Percentiles rank a stretch among this genome's conserved stretches.
phyloP scores from a whole-genome alignment of 2,329 filamentous ascomycete species.

The Fusarium sp. region DNA sequence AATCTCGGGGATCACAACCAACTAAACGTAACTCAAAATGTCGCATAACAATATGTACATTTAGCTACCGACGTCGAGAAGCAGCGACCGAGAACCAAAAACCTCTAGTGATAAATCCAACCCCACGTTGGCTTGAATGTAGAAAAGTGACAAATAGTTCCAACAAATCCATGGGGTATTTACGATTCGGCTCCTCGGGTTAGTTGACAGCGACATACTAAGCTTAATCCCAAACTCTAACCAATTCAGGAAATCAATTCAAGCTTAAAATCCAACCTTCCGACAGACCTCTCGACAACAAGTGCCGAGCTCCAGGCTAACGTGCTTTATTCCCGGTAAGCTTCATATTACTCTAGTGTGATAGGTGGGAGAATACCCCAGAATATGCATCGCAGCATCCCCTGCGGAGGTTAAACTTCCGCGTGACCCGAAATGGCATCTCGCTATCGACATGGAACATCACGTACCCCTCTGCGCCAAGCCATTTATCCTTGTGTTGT shows the following conservation, averaged over 20 bases:
- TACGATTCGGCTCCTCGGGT: not conserved
- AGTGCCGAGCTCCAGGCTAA: not conserved
- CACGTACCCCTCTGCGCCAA: slow-evolving; percentile 4
- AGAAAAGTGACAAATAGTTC: not conserved
- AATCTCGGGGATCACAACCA: not conserved
- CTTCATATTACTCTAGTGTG: accelerated
- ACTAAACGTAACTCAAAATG: not conserved
- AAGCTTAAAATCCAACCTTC: not conserved
- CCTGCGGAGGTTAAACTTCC: slow-evolving; percentile 17
- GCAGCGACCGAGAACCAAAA: accelerated
- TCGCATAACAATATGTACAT: not conserved
- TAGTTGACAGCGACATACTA: not conserved
- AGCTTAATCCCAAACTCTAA: not conserved
- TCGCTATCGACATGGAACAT: not conserved
- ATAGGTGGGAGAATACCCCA: slow-evolving; percentile 15
- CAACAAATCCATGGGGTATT: not conserved
- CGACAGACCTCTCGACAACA: not conserved
- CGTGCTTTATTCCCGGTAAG: not conserved
- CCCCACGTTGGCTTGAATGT: accelerated
- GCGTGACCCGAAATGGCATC: slow-evolving; percentile 8
- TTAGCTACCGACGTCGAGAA: not conserved
- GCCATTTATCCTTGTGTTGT: not conserved
- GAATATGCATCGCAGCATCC: not conserved
- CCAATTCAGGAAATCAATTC: not conserved
- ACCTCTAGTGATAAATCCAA: accelerated